Evolutionary conservation across 2,329 filamentous ascomycete species (phyloP), one percentile per base, ranked within the genome.

Genomic region (Colletotrichum aenigma): DNA sequence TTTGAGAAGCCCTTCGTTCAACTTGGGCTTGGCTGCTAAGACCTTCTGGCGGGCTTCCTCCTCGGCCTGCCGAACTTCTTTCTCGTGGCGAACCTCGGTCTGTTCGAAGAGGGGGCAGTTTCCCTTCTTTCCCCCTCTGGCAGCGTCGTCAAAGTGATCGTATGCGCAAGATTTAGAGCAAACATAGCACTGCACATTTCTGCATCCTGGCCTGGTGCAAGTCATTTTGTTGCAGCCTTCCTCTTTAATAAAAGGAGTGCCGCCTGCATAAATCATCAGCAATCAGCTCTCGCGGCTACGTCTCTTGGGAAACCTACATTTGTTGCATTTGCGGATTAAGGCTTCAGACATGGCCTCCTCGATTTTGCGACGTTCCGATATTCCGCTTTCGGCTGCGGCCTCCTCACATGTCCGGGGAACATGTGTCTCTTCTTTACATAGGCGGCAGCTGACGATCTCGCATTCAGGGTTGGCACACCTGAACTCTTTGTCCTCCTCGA

Each of bases 331-430:
- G 24, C 95, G 91, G 70, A 97, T 94, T 78, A 97, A 80, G 3
- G 95, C 95, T 18, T 90, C 89, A 4, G 94, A 95, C 94, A 96
- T 96, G 24, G 95, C 95, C 82, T 98, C 95, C 82, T 98, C 95
- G 34, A 97, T 91, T 5, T 87, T 83, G 77, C 93, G 94, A 18
- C 94, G 91, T 21, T 90, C 87, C 6, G 89, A 89, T 9, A 92
- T 81, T 1, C 92, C 91, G 52, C 88, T 89, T 3, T 95, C 92
- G 24, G 84, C 86, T 55, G 89, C 89, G 48, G 88, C 89, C 80
- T 97, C 93, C 38, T 92, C 89, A 79, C 95, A 98, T 1, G 89
- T 92, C 76, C 91, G 88, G 0, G 95, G 95, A 13, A 95, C 88
- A 80, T 98, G 95, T 0, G 93, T 93, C 62, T 91, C 88, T 66